Conservation (phyloP, 805 yeast genomes). For the Myxozyma lipomycoides region DNA sequence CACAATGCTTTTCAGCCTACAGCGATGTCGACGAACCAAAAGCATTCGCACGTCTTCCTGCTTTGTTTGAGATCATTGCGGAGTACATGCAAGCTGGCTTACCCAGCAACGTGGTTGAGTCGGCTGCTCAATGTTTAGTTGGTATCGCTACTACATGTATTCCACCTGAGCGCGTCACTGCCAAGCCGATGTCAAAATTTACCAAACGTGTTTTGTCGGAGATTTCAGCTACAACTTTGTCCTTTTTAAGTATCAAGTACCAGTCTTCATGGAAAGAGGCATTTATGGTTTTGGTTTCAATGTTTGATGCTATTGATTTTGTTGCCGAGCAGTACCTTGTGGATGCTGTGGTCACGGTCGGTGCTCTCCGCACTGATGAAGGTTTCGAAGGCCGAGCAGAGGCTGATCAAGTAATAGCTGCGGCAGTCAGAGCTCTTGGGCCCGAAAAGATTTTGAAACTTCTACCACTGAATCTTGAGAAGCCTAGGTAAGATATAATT, state of each 20-base stretch:
- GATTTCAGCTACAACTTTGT: slow-evolving; percentile 33
- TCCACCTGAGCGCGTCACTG: slow-evolving; percentile 54
- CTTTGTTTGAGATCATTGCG: slow-evolving; percentile 52
- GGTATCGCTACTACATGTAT: slow-evolving; percentile 69
- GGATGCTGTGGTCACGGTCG: slow-evolving; percentile 64
- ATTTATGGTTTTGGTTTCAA: slow-evolving; percentile 60
- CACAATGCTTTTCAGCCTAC: slow-evolving; percentile 66
- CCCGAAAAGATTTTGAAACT: slow-evolving; percentile 73
- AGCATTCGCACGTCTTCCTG: slow-evolving; percentile 56
- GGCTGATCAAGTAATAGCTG: slow-evolving; percentile 74
- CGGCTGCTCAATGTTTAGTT: slow-evolving; percentile 83
- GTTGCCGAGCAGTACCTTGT: slow-evolving; percentile 70
- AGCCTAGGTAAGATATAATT: slow-evolving; percentile 39
- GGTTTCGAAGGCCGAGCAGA: slow-evolving; percentile 65
- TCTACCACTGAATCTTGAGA: slow-evolving; percentile 73
- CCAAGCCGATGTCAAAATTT: slow-evolving; percentile 31
- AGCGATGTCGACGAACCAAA: slow-evolving; percentile 49
- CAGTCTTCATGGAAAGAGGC: slow-evolving; percentile 72
- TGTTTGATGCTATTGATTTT: slow-evolving; percentile 54
- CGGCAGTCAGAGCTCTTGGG: slow-evolving; percentile 76
- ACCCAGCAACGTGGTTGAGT: slow-evolving; percentile 55
- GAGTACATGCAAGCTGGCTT: slow-evolving; percentile 66
- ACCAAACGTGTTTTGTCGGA: slow-evolving; percentile 43
- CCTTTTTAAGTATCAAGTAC: slow-evolving; percentile 47
- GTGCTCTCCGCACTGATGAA: slow-evolving; percentile 82